Percentiles rank a stretch among this genome's conserved stretches.
Conservation (phyloP, 1,284 basidiomycete species). For the Crucibulum parvulum region DNA sequence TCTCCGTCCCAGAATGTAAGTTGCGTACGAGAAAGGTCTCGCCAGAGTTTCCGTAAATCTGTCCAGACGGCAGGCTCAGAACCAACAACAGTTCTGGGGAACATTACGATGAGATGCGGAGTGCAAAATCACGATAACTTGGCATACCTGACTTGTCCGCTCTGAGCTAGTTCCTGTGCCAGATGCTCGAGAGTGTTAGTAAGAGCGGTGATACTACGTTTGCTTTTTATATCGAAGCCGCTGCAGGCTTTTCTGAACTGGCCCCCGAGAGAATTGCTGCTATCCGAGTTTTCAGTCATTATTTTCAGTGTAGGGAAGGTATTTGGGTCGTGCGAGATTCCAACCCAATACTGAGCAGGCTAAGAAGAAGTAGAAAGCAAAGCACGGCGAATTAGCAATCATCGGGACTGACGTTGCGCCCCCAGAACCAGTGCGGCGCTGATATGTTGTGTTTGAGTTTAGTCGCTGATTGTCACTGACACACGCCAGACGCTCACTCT, state of each 20-base stretch:
- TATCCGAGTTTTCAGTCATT: neutral
- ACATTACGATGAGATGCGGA: neutral
- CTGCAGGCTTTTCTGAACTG: constrained; percentile 46
- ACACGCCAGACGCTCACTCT: no score
- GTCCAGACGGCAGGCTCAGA: constrained; percentile 59
- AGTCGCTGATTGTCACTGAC: no score
- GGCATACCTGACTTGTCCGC: constrained; percentile 50
- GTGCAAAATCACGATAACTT: neutral
- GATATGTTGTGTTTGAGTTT: neutral
- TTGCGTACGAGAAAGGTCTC: constrained; percentile 49
- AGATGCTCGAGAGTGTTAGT: constrained; percentile 49
- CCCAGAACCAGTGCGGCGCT: neutral
- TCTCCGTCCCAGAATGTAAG: constrained; percentile 54
- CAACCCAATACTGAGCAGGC: no score
- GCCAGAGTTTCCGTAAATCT: constrained; percentile 60
- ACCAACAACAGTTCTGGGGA: constrained; percentile 52
- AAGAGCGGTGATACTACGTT: constrained; percentile 32
- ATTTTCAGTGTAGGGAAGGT: neutral
- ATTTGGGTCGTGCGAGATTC: no score
- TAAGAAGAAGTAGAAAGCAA: no score
- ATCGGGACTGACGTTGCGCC: no score
- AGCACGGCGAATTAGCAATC: no score
- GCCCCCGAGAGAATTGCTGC: constrained; percentile 12
- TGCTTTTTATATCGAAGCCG: constrained; percentile 41
- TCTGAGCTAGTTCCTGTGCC: constrained; percentile 52